A percentile compares a stretch with the other conserved stretches of the same genome.
Conservation (phyloP, 2,329 filamentous ascomycete genomes). For the Colletotrichum theobromicola region DNA sequence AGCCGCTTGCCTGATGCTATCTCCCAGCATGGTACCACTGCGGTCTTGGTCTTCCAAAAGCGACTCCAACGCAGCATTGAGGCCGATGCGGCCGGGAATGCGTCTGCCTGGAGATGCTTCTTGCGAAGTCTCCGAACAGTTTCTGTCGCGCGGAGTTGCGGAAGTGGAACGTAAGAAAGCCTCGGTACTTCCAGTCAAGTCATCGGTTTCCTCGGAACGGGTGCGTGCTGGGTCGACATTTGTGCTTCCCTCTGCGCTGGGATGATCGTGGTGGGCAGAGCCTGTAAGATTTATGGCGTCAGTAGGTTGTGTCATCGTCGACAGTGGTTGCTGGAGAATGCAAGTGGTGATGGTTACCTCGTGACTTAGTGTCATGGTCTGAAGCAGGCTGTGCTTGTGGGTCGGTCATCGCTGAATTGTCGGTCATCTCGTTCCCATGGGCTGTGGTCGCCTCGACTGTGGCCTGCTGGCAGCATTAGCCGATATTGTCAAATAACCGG, state of each 20-base stretch:
- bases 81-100: not conserved
- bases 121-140: not conserved
- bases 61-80: not conserved
- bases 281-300: not conserved
- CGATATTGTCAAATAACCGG: fast-evolving
- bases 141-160: not conserved
- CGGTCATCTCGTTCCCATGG: not conserved
- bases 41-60: not conserved
- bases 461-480: not conserved
- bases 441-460: not conserved
- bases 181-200: not conserved
- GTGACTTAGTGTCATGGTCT: not conserved
- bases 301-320: not conserved
- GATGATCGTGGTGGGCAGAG: not conserved
- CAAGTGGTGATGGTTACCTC: not conserved
- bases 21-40: not conserved
- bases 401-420: not conserved
- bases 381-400: not conserved
- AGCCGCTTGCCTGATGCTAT: not conserved
- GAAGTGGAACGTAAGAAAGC: not conserved
- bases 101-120: not conserved
- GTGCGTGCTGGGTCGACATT: not conserved
- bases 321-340: not conserved
- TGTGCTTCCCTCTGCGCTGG: not conserved
- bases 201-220: not conserved